Conservation (phyloP, 1,284 basidiomycete species). For the Malassezia sp. region DNA sequence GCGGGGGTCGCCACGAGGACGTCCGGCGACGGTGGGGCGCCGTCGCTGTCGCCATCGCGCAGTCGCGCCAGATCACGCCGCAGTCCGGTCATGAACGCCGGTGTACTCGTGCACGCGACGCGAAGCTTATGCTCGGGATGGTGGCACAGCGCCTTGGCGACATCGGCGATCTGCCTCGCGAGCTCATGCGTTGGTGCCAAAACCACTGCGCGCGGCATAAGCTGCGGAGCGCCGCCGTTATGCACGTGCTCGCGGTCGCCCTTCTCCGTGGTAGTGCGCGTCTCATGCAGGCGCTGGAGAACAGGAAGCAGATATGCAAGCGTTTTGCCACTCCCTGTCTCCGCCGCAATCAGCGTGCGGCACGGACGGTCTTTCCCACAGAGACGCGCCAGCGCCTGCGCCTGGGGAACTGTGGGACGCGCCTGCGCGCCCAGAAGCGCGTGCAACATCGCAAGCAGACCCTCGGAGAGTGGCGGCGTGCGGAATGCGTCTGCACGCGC, state of each 20-base stretch:
- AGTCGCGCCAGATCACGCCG: slow-evolving; percentile 2
- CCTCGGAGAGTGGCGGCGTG: slow-evolving; percentile 11
- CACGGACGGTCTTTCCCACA: slow-evolving; percentile 47
- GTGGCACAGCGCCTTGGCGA: slow-evolving; percentile 55
- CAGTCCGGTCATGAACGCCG: slow-evolving; percentile 15
- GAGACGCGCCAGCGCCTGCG: slow-evolving; percentile 14
- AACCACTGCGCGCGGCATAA: slow-evolving; percentile 68
- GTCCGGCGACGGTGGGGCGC: slow-evolving; percentile 9
- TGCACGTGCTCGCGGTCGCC: slow-evolving; percentile 3
- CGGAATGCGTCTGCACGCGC: background rate
- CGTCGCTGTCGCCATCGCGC: background rate
- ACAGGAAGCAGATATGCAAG: slow-evolving; percentile 92
- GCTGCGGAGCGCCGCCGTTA: background rate
- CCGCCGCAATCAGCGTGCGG: slow-evolving; percentile 88
- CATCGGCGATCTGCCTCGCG: slow-evolving; percentile 78
- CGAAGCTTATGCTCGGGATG: slow-evolving; percentile 57
- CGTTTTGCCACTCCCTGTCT: slow-evolving; percentile 97
- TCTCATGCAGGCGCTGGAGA: slow-evolving; percentile 70
- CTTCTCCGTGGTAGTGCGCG: slow-evolving; percentile 37
- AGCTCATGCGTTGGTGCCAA: slow-evolving; percentile 90
- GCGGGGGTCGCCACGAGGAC: slow-evolving; percentile 61
- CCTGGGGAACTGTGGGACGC: slow-evolving; percentile 13
- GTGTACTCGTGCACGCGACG: slow-evolving; percentile 57
- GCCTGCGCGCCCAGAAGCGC: slow-evolving; percentile 11
- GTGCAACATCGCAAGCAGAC: slow-evolving; percentile 9